Conservation (phyloP, 169 alveolate species). For the Fabrea salina region DNA sequence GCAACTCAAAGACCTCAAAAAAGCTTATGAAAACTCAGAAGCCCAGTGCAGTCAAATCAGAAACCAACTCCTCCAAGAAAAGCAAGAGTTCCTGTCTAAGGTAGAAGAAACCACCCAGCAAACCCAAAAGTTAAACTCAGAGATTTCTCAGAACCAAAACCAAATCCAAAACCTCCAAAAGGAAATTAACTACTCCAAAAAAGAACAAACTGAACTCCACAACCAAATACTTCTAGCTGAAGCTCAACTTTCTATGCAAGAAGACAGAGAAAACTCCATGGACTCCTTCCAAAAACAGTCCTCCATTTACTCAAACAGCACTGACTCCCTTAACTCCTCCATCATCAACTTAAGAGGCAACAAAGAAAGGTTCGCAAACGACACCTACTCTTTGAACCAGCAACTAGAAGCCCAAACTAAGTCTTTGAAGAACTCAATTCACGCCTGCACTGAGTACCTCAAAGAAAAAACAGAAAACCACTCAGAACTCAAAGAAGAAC, state of each 20-base stretch:
- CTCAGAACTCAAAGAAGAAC: not conserved
- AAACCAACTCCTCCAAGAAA: not conserved
- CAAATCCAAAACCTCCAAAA: not conserved
- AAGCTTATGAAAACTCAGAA: not conserved
- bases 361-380: not conserved
- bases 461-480: not conserved
- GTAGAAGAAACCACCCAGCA: not conserved
- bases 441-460: not conserved
- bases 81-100: not conserved
- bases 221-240: not conserved
- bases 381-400: not conserved
- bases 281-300: not conserved
- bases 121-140: not conserved
- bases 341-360: not conserved
- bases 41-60: not conserved
- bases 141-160: not conserved
- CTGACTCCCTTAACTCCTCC: not conserved
- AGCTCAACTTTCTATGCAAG: not conserved
- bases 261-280: not conserved
- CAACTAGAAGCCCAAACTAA: constrained; percentile 3
- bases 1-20: not conserved
- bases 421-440: not conserved
- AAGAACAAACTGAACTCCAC: not conserved
- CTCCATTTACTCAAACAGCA: not conserved
- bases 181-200: not conserved